phyloP scores from a whole-genome alignment of 306 rosid genomes.

The Cucumis sativus region DNA sequence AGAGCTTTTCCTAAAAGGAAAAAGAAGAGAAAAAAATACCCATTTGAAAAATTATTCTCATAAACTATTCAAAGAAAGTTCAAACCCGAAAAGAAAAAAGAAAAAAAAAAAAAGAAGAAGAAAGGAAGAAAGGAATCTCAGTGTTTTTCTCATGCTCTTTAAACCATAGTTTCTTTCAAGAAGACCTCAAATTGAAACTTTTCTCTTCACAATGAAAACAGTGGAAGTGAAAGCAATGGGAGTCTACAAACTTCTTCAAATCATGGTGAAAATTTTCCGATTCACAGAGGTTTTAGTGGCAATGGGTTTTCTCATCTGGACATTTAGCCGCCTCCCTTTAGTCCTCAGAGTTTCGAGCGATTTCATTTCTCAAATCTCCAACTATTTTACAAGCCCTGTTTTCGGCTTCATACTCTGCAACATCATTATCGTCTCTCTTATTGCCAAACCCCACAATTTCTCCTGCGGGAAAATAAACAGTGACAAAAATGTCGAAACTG shows the following conservation, averaged over 20 bases:
- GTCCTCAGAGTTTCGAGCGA: background rate
- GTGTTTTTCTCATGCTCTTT: background rate
- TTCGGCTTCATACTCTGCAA: conserved; percentile 9
- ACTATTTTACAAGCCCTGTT: background rate
- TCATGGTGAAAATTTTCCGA: conserved; percentile 10
- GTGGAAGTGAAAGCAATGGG: background rate
- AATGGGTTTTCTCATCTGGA: background rate
- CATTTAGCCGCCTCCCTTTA: conserved; percentile 1
- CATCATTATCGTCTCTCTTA: background rate
- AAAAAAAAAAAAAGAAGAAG: too few relatives aligned
- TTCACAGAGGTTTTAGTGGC: background rate
- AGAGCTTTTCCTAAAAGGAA: background rate
- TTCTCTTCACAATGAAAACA: background rate
- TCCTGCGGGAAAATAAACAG: background rate
- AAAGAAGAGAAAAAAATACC: background rate
- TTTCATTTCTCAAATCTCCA: background rate
- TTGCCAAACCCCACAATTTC: background rate
- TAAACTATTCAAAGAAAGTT: background rate
- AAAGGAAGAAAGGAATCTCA: background rate
- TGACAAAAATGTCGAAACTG: background rate
- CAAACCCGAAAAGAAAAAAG: background rate
- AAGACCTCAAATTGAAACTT: background rate
- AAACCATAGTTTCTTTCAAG: background rate
- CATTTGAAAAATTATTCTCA: background rate
- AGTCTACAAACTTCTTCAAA: background rate